Conservation (phyloP, 345 rosid species). For the Erysimum cheiranthoides region DNA sequence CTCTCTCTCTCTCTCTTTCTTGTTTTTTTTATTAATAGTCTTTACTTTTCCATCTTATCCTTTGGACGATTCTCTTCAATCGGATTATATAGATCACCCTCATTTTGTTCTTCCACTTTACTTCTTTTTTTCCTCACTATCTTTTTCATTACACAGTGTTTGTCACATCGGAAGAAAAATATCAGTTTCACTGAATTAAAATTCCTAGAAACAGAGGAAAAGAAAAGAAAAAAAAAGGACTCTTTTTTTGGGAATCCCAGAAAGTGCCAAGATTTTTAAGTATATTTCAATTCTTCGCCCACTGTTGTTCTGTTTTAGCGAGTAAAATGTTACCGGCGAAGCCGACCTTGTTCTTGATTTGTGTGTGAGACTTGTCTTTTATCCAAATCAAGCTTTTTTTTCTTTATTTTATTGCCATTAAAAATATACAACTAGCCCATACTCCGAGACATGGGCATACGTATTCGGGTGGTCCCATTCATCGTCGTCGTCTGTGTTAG, state of each 20-base stretch:
- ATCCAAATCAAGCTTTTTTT: constrained; percentile 7
- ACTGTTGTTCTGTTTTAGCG: constrained; percentile 28
- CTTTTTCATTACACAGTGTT: constrained; percentile 7
- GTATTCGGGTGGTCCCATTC: constrained; percentile 44
- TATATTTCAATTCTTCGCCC: background rate
- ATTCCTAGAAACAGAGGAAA: background rate
- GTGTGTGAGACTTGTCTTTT: constrained; percentile 26
- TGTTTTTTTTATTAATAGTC: background rate
- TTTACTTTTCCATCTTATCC: constrained; percentile 33
- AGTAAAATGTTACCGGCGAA: constrained; percentile 40
- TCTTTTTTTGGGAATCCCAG: background rate
- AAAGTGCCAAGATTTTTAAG: constrained; percentile 13
- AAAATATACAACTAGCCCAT: constrained; percentile 32
- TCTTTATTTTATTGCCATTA: background rate
- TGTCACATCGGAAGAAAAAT: constrained; percentile 25
- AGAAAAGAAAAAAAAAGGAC: background rate
- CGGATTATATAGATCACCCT: constrained; percentile 18
- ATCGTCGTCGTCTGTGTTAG: constrained; percentile 42
- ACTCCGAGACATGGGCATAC: constrained; percentile 43
- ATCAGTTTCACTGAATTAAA: background rate
- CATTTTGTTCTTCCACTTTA: constrained; percentile 28
- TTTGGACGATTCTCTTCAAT: constrained; percentile 35
- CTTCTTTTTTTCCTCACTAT: background rate
- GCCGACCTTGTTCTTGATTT: constrained; percentile 41
- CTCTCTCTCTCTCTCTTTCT: background rate